Percentiles rank a stretch among this genome's conserved stretches.
Evolutionary conservation across 2,329 filamentous ascomycete genomes (phyloP).

Genomic region (Didymella keratinophila): DNA sequence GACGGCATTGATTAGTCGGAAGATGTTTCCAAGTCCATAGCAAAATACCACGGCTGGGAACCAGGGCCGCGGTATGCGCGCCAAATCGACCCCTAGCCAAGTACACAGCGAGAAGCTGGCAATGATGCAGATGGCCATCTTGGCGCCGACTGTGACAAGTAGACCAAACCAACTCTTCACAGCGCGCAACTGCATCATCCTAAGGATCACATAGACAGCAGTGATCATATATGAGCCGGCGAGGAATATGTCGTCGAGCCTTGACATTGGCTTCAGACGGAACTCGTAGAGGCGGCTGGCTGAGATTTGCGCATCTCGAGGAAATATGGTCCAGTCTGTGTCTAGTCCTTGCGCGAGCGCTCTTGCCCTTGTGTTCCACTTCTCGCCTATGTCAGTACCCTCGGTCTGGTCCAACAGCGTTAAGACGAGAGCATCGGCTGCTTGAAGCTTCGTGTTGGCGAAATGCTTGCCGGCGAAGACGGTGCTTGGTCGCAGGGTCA

Average conservation of each 20-base stretch:
- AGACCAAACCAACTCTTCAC: constrained; percentile 79
- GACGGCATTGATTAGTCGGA: constrained; percentile 79
- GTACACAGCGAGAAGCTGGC: constrained; percentile 83
- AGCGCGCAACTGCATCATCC: constrained; percentile 72
- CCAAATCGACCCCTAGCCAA: constrained; percentile 76
- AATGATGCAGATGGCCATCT: constrained; percentile 75
- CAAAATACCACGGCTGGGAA: constrained; percentile 80
- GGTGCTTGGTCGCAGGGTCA: constrained; percentile 78
- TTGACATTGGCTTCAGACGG: constrained; percentile 76
- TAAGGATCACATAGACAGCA: constrained; percentile 70
- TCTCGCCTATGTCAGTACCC: constrained; percentile 68
- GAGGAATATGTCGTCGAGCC: constrained; percentile 69
- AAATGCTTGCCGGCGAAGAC: constrained; percentile 85
- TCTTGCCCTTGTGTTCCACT: constrained; percentile 70
- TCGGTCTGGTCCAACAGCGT: constrained; percentile 74
- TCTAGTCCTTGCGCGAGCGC: constrained; percentile 60
- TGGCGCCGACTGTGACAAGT: constrained; percentile 72
- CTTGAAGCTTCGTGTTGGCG: constrained; percentile 69
- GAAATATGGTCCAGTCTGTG: constrained; percentile 71
- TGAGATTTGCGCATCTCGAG: constrained; percentile 62
- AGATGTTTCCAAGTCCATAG: constrained; percentile 81
- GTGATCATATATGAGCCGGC: constrained; percentile 71
- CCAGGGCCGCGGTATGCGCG: constrained; percentile 74
- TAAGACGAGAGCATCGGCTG: constrained; percentile 80
- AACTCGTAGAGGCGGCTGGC: constrained; percentile 76